These are phyloP conservation scores for Apodospora peruviana DNA, from an alignment of 495 filamentous ascomycete species.

Conservation along the genomic window DNA sequence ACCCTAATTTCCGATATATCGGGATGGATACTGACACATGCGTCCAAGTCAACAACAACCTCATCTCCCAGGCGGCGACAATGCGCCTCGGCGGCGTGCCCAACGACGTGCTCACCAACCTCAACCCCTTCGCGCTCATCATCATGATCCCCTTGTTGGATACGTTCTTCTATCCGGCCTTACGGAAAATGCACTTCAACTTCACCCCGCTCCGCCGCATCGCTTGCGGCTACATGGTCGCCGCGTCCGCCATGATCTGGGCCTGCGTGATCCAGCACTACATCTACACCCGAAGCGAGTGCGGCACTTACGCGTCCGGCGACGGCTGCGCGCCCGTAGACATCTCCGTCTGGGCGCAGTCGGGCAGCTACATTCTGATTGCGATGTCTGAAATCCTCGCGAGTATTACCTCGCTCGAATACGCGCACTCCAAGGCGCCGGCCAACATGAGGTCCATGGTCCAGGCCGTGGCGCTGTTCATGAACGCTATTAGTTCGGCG, in stretches of 20 bases:
- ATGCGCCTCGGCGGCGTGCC: slow-evolving; percentile 67
- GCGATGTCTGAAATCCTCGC: slow-evolving; percentile 72
- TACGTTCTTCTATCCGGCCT: slow-evolving; percentile 58
- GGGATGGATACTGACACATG: no score
- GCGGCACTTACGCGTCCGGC: slow-evolving; percentile 30
- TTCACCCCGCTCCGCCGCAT: slow-evolving; percentile 74
- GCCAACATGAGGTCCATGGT: slow-evolving; percentile 71
- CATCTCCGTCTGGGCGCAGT: slow-evolving; percentile 56
- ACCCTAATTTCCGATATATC: not conserved
- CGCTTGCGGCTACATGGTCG: slow-evolving; percentile 58
- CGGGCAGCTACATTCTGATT: slow-evolving; percentile 58
- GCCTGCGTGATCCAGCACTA: slow-evolving; percentile 63
- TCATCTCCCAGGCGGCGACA: slow-evolving; percentile 68
- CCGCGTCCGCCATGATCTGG: slow-evolving; percentile 57
- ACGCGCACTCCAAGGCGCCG: slow-evolving; percentile 77
- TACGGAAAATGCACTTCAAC: slow-evolving; percentile 57
- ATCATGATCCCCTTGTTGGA: slow-evolving; percentile 77
- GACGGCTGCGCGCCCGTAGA: slow-evolving; percentile 20
- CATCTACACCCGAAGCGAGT: slow-evolving; percentile 60
- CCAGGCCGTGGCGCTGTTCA: slow-evolving; percentile 62
- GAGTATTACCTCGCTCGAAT: slow-evolving; percentile 57
- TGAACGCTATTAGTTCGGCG: slow-evolving; percentile 62
- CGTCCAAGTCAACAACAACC: slow-evolving; percentile 56
- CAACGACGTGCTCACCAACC: slow-evolving; percentile 74
- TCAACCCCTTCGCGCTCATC: slow-evolving; percentile 70